Conservation (phyloP, 805 yeast species). For the Starmerella kuoi region DNA sequence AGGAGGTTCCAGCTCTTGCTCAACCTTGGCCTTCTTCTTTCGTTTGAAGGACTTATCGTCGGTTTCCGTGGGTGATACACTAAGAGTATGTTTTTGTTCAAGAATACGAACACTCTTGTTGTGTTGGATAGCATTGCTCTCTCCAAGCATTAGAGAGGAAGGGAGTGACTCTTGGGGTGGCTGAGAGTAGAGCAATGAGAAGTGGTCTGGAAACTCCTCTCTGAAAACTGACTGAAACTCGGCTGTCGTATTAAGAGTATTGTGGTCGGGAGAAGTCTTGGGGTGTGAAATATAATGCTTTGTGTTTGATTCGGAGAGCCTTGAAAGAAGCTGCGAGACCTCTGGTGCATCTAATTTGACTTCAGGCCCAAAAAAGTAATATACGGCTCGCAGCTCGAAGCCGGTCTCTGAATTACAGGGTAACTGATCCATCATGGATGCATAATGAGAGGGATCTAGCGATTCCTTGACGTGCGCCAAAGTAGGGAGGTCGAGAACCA, state of each 20-base stretch:
- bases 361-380: slow-evolving; percentile 62
- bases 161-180: slow-evolving; percentile 17
- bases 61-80: slow-evolving; percentile 9
- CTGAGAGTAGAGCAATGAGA: slow-evolving; percentile 18
- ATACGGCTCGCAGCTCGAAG: slow-evolving; percentile 39
- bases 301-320: slow-evolving; percentile 18
- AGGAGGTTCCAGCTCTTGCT: slow-evolving; percentile 1
- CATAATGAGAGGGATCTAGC: slow-evolving; percentile 4
- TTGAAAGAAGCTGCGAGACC: slow-evolving; percentile 33
- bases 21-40: neutral
- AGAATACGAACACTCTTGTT: neutral
- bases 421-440: neutral
- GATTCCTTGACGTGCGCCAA: slow-evolving; percentile 33
- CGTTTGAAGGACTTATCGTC: neutral
- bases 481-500: slow-evolving; percentile 65
- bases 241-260: slow-evolving; percentile 48
- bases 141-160: neutral
- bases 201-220: slow-evolving; percentile 25
- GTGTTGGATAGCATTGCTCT: neutral
- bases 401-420: neutral
- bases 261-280: slow-evolving; percentile 44
- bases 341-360: slow-evolving; percentile 33
- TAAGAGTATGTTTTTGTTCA: slow-evolving; percentile 9
- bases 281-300: slow-evolving; percentile 68
- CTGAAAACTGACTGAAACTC: slow-evolving; percentile 23